A percentile compares a stretch with the other conserved stretches of the same genome.
These are phyloP conservation scores for Salvia splendens DNA, from an alignment of 257 asterid genomes.

Conservation along the genomic window DNA sequence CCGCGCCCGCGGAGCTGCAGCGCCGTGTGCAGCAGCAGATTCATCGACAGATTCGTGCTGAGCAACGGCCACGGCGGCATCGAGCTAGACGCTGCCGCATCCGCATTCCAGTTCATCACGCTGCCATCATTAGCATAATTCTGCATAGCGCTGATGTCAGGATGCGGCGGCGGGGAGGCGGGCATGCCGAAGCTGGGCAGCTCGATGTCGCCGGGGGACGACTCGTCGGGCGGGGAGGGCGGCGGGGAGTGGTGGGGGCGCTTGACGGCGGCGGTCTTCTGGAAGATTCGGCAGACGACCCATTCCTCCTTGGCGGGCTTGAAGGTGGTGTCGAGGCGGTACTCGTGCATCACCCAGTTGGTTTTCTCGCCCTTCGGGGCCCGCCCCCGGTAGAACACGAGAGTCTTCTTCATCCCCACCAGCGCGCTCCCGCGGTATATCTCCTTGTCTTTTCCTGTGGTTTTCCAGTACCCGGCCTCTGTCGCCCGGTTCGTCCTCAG, in stretches of 20 bases:
- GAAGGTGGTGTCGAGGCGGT: conserved; percentile 59
- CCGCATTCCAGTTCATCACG: conserved; percentile 38
- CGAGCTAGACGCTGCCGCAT: conserved; percentile 25
- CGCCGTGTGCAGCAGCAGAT: conserved; percentile 66
- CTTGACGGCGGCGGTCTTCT: conserved; percentile 60
- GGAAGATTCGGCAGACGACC: conserved; percentile 84
- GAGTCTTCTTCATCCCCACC: conserved; percentile 88
- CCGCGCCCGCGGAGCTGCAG: conserved; percentile 53
- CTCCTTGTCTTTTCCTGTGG: conserved; percentile 88
- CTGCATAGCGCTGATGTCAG: conserved; percentile 34
- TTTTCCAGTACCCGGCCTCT: conserved; percentile 85
- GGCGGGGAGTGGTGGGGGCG: conserved; percentile 54
- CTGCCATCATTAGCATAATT: conserved; percentile 27
- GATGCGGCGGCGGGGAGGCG: conserved; percentile 28
- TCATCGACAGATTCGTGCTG: conserved; percentile 50
- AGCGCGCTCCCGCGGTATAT: conserved; percentile 53
- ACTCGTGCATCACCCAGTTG: conserved; percentile 93
- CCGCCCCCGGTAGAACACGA: conserved; percentile 78
- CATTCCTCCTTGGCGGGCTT: conserved; percentile 79
- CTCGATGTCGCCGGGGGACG: conserved; percentile 41
- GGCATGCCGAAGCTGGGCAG: conserved; percentile 32
- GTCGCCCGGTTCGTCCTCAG: conserved; percentile 77
- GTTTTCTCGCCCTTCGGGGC: conserved; percentile 93
- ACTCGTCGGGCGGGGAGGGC: conserved; percentile 60
- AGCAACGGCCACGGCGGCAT: conserved; percentile 53